phyloP scores from a whole-genome alignment of 768 basidiomycete species.

The Tulasnella sp. region DNA sequence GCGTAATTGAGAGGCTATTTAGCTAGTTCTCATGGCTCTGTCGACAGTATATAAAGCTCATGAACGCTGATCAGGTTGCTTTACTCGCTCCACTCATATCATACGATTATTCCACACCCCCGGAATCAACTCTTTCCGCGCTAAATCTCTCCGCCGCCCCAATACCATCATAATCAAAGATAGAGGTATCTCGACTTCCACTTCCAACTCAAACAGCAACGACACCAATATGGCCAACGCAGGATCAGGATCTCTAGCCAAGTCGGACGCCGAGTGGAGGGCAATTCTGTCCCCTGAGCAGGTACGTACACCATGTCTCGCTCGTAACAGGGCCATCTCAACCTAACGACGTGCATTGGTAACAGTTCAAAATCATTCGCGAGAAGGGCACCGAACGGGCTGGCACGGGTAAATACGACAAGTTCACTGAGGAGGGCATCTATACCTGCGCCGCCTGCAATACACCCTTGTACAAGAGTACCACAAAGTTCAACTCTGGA shows the following conservation, averaged over 20 bases:
- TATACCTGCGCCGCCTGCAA: constrained; percentile 74
- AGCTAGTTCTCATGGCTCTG: too few species aligned
- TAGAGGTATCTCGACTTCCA: too few species aligned
- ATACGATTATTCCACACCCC: neutral
- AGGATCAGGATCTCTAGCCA: constrained; percentile 22
- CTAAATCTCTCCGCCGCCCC: too few species aligned
- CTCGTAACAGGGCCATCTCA: neutral
- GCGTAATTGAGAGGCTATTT: too few species aligned
- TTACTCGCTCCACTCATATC: too few species aligned
- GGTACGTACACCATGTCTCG: constrained; percentile 34
- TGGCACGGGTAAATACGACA: constrained; percentile 71
- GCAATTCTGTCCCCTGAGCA: constrained; percentile 73
- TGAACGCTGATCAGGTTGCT: too few species aligned
- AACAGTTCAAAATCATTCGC: constrained; percentile 73
- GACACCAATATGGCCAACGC: neutral
- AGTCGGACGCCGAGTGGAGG: constrained; percentile 75
- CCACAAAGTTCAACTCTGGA: constrained; percentile 84
- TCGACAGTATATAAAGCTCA: too few species aligned
- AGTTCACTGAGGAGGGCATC: constrained; percentile 52
- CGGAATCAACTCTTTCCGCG: too few species aligned
- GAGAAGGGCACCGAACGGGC: constrained; percentile 79
- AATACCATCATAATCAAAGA: too few species aligned
- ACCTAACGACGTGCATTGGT: neutral
- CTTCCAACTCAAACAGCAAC: neutral
- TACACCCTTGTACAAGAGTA: constrained; percentile 77